A percentile compares a stretch with the other conserved stretches of the same genome.
Conservation (phyloP, 331 rosid genomes). For the Quercus phellos region DNA sequence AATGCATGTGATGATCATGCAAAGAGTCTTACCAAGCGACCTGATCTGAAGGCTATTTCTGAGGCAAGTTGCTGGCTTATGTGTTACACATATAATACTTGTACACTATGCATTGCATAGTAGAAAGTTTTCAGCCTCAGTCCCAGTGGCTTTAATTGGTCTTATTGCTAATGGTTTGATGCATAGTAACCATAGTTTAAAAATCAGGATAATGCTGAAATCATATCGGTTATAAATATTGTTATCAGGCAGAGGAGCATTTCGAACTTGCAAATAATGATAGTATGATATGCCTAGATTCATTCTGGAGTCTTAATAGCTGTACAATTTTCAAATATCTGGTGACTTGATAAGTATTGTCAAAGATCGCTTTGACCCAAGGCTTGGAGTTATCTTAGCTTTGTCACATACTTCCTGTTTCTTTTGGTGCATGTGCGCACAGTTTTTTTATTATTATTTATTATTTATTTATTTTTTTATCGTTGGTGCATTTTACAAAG, state of each 20-base stretch:
- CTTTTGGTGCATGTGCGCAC: not conserved
- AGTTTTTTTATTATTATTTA: no score
- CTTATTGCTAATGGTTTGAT: not conserved
- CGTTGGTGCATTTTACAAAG: no score
- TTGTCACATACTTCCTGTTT: not conserved
- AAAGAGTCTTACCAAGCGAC: conserved; percentile 19
- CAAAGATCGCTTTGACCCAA: not conserved
- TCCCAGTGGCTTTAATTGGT: not conserved
- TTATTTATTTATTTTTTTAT: no score
- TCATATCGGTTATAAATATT: not conserved
- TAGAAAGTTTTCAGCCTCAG: not conserved
- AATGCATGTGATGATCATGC: conserved; percentile 2
- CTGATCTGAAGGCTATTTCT: conserved; percentile 19
- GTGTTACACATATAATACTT: not conserved
- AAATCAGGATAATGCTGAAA: not conserved
- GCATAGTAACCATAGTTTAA: not conserved
- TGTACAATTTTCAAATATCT: not conserved
- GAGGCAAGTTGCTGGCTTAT: conserved; percentile 17
- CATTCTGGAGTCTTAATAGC: not conserved
- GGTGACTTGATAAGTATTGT: not conserved
- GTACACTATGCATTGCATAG: not conserved
- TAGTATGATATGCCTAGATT: not conserved
- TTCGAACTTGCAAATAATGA: not conserved
- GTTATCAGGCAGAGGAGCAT: not conserved
- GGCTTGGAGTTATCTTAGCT: not conserved